Evolutionary conservation across 129 eudicot species (phyloP).

Genomic region (Heracleum sosnowskyi): DNA sequence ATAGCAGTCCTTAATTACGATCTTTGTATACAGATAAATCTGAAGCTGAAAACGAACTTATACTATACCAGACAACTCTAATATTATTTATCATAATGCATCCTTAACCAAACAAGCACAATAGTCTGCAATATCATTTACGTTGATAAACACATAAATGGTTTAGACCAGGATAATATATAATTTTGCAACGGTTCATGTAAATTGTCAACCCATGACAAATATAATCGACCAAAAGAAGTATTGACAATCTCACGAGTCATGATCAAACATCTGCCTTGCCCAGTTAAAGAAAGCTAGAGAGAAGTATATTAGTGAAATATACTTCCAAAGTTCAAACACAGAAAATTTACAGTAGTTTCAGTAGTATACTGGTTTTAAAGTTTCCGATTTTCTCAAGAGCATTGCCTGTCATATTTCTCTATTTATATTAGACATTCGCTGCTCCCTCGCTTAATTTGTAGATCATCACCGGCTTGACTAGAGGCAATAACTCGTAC

Average conservation of each 20-base stretch:
- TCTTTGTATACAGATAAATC: too few relatives aligned
- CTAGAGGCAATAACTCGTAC: not conserved
- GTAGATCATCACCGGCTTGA: not conserved
- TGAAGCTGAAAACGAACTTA: not conserved
- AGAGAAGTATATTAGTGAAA: slow-evolving; percentile 2
- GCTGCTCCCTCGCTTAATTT: not conserved
- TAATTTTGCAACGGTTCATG: not conserved
- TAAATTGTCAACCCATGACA: not conserved
- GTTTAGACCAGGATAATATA: not conserved
- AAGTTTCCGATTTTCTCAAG: not conserved
- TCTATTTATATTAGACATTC: not conserved
- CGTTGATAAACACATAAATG: not conserved
- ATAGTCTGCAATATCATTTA: too few relatives aligned
- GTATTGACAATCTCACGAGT: not conserved
- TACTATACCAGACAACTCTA: not conserved
- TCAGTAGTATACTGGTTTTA: not conserved
- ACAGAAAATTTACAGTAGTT: slow-evolving; percentile 5
- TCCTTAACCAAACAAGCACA: not conserved
- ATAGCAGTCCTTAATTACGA: too few relatives aligned
- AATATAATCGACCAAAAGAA: not conserved
- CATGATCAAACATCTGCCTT: not conserved
- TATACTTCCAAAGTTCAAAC: not conserved
- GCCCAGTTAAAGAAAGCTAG: not conserved
- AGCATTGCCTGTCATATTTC: not conserved
- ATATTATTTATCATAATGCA: not conserved